Conservation (phyloP, 2,329 filamentous ascomycete species). For the Sclerotinia nivalis region DNA sequence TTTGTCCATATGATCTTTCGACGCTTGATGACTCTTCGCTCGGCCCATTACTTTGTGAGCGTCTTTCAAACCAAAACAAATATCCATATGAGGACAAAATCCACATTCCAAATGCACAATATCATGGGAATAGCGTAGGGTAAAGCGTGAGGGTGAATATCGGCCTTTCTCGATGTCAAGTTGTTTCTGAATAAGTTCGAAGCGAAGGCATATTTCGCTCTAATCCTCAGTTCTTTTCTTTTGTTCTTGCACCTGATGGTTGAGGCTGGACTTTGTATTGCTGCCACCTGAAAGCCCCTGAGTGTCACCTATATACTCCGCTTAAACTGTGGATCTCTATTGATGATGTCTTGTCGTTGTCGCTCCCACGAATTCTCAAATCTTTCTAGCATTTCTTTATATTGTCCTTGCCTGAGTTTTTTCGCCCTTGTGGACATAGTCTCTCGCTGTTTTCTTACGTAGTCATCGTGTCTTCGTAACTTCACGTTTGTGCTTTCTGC, state of each 20-base stretch:
- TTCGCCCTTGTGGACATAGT: background rate
- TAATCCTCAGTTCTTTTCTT: background rate
- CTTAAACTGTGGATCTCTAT: background rate
- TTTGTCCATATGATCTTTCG: background rate
- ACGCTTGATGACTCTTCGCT: background rate
- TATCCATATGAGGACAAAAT: background rate
- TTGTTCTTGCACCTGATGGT: background rate
- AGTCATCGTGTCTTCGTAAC: background rate
- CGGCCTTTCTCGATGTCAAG: background rate
- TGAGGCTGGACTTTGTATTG: background rate
- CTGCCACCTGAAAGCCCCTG: background rate
- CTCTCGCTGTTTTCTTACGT: background rate
- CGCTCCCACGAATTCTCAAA: background rate
- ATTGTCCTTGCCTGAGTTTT: background rate
- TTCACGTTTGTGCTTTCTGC: background rate
- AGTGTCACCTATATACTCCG: background rate
- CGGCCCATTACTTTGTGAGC: background rate
- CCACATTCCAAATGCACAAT: background rate
- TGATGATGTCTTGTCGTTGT: slow-evolving; percentile 1
- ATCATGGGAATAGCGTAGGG: no score
- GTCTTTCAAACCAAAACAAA: background rate
- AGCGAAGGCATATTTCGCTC: background rate
- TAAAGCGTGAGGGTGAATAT: background rate
- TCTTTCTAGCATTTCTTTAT: background rate
- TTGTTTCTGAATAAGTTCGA: background rate